Evolutionary conservation across 2,329 filamentous ascomycete genomes (phyloP), one percentile per base, ranked within the genome.

Genomic region (Sclerotinia nivalis): DNA sequence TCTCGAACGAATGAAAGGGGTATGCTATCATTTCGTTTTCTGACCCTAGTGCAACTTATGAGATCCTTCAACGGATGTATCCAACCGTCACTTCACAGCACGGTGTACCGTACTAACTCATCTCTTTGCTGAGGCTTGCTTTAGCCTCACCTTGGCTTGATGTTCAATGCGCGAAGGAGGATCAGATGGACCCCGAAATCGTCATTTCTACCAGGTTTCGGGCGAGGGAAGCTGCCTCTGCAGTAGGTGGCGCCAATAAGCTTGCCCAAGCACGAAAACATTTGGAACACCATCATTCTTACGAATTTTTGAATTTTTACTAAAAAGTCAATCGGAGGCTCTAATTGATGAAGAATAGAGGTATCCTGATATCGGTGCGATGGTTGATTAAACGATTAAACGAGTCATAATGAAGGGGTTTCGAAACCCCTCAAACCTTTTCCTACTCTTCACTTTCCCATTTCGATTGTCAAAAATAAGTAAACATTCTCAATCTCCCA

Each of bases 121-220:
- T 34, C 28, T 15, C 61, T 22, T 64, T 64, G 61, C 47, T 64
- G 61, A 52, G 61, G 61, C 61, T 64, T 64, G 61, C 47, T 8
- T 40, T 64, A 64, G 60, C 45, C 25, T 25, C 8, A 15, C 37
- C 62, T 56, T 56, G 64, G 49, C 50, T 66, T 34, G 4, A 55
- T 56, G 37, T 54, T 43, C 62, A 66, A 66, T 66, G 65, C 50
- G 65, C 56, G 25, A 34, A 52, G 56, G 58, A 62, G 66, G 58
- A 64, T 64, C 47, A 64, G 61, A 64, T 64, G 61, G 61, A 64
- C 61, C 61, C 61, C 61, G 61, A 64, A 64, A 64, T 64, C 61
- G 61, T 64, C 61, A 64, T 64, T 40, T 64, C 25, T n/a, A 52
- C 61, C 60, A 49, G 60, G 60, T 31, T 37, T 62, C 45, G 60